Percentiles rank a stretch among this genome's conserved stretches.
phyloP scores from a whole-genome alignment of 2,329 filamentous ascomycete species.

The Talaromyces sp. region DNA sequence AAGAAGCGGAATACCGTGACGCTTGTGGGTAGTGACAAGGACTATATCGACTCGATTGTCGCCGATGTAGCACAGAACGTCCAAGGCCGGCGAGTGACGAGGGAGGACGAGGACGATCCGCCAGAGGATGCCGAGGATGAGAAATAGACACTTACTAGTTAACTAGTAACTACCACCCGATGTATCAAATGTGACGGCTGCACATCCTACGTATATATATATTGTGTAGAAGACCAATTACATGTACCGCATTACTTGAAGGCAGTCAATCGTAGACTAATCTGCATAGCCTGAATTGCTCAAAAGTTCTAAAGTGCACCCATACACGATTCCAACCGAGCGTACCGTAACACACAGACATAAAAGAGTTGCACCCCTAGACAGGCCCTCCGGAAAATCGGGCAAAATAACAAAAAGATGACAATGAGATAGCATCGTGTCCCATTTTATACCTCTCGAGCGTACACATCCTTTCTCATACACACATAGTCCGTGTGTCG shows the following conservation, averaged over 20 bases:
- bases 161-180: too few species aligned
- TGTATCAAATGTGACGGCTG: neutral
- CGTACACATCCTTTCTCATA: neutral
- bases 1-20: conserved; percentile 86
- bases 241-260: neutral
- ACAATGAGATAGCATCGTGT: neutral
- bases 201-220: neutral
- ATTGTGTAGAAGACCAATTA: neutral
- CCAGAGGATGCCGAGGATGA: conserved; percentile 20
- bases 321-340: conserved; percentile 12
- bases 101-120: conserved; percentile 68
- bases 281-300: conserved; percentile 8
- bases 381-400: conserved; percentile 3
- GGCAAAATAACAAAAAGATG: conserved; percentile 2
- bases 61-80: conserved; percentile 73
- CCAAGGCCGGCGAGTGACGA: conserved; percentile 62
- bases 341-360: conserved; percentile 9
- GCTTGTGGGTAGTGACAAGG: conserved; percentile 69
- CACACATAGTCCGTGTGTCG: neutral
- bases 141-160: neutral
- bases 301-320: conserved; percentile 13
- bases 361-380: neutral
- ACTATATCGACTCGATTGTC: conserved; percentile 72
- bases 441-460: neutral
- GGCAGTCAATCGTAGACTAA: neutral